Conservation (phyloP, 2,329 filamentous ascomycete genomes). For the Epichloe uncinata region DNA sequence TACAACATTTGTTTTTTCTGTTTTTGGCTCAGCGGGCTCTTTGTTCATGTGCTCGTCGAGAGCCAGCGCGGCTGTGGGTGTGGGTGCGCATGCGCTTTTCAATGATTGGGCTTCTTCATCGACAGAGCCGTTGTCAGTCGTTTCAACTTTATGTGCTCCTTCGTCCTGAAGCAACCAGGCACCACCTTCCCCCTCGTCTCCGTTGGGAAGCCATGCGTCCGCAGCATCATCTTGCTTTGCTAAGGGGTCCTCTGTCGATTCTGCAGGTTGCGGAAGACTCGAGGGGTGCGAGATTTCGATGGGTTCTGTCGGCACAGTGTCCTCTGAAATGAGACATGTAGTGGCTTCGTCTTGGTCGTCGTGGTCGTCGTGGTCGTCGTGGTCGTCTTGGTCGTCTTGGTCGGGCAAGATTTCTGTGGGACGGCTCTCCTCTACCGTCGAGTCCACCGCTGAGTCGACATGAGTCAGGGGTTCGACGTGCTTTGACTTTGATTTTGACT, state of each 20-base stretch:
- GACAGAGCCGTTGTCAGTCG: neutral
- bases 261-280: neutral
- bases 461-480: neutral
- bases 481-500: neutral
- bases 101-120: neutral
- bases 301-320: neutral
- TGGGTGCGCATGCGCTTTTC: no score
- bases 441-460: neutral
- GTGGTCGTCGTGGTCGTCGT: no score
- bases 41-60: neutral
- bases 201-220: constrained; percentile 3
- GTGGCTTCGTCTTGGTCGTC: constrained; percentile 7
- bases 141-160: neutral
- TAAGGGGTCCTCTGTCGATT: neutral
- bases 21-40: neutral
- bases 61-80: neutral
- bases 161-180: constrained; percentile 14
- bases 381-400: no score
- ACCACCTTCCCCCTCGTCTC: constrained; percentile 12
- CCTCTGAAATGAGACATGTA: constrained; percentile 14
- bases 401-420: neutral
- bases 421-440: neutral
- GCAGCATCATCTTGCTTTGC: neutral
- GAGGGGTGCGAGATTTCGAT: neutral
- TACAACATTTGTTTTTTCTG: neutral